Conservation (phyloP, 768 basidiomycete genomes). For the Trametes punicea region DNA sequence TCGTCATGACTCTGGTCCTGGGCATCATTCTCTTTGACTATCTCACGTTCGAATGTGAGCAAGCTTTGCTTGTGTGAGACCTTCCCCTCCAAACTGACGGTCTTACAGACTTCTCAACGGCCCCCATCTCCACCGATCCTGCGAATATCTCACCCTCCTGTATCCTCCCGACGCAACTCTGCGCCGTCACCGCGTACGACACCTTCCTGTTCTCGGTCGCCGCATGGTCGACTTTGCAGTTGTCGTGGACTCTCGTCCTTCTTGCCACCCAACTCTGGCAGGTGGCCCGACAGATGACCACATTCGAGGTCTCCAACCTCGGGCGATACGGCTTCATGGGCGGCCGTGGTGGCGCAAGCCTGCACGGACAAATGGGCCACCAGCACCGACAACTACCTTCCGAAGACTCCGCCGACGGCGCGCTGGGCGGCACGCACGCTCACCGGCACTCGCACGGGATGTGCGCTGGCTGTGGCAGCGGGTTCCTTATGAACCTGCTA, state of each 20-base stretch:
- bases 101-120: constrained; percentile 52
- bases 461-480: constrained; percentile 42
- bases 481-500: constrained; percentile 85
- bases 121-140: constrained; percentile 36
- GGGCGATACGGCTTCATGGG: constrained; percentile 98
- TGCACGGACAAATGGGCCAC: constrained; percentile 76
- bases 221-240: constrained; percentile 86
- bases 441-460: constrained; percentile 40
- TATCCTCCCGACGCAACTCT: constrained; percentile 64
- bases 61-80: not conserved
- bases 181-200: constrained; percentile 68
- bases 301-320: constrained; percentile 91
- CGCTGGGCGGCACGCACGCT: constrained; percentile 37
- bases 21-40: constrained; percentile 83
- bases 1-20: constrained; percentile 79
- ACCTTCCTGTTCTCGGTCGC: constrained; percentile 82
- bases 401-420: constrained; percentile 39
- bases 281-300: constrained; percentile 91
- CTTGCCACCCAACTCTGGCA: constrained; percentile 90
- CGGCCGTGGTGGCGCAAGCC: constrained; percentile 70
- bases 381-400: constrained; percentile 43
- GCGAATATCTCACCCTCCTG: constrained; percentile 54
- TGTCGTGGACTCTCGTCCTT: constrained; percentile 91
- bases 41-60: constrained; percentile 78
- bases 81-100: not conserved